Evolutionary conservation across 2,329 filamentous ascomycete species (phyloP).

Genomic region (Lasiodiplodia hormozganensis): DNA sequence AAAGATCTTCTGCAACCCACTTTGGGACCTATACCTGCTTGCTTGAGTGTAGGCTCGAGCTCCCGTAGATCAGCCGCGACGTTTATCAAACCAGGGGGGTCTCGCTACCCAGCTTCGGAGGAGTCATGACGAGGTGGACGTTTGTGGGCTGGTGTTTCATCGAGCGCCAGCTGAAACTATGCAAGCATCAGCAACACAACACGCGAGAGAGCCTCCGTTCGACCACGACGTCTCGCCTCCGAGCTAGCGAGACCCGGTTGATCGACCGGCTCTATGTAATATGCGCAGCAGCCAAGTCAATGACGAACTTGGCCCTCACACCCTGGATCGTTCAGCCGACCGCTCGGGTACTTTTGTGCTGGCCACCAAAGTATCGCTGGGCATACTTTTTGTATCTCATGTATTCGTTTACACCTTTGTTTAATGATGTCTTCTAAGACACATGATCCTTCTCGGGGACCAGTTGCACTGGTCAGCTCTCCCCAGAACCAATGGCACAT

Average conservation of each 20-base stretch:
- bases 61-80: constrained; percentile 13
- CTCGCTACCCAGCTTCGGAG: background rate
- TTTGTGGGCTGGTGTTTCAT: background rate
- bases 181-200: background rate
- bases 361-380: constrained; percentile 17
- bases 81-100: constrained; percentile 7
- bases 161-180: constrained; percentile 13
- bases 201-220: background rate
- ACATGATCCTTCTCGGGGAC: background rate
- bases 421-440: constrained; percentile 21
- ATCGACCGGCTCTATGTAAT: background rate
- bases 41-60: background rate
- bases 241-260: background rate
- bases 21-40: background rate
- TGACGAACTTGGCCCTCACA: background rate
- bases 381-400: background rate
- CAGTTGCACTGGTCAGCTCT: background rate
- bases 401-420: background rate
- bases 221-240: background rate
- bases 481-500: background rate
- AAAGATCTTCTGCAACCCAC: background rate
- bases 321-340: background rate
- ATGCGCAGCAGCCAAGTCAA: background rate
- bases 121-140: background rate
- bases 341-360: constrained; percentile 23